Conservation (phyloP, 2,329 filamentous ascomycete genomes). For the Sporothrix euskadiensis region DNA sequence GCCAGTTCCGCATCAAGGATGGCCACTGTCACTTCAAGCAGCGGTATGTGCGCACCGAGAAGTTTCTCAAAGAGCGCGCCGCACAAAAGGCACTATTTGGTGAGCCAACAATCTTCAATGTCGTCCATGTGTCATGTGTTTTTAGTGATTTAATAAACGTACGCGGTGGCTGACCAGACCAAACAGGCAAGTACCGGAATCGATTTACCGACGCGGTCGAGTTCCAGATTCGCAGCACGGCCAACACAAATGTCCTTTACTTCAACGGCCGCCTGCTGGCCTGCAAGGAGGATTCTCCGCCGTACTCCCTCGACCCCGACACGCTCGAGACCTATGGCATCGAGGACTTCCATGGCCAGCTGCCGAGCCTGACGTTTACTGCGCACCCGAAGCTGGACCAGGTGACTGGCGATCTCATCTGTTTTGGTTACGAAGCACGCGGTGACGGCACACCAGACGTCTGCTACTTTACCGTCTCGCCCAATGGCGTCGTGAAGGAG, state of each 20-base stretch:
- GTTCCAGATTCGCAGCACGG: constrained; percentile 35
- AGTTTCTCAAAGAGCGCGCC: constrained; percentile 33
- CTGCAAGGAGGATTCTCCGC: constrained; percentile 54
- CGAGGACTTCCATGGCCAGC: constrained; percentile 54
- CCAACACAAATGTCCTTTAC: constrained; percentile 56
- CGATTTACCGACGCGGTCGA: constrained; percentile 38
- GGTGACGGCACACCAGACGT: constrained; percentile 43
- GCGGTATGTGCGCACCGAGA: constrained; percentile 40
- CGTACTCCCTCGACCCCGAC: constrained; percentile 51
- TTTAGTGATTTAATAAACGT: too few species aligned
- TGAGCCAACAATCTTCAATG: not conserved
- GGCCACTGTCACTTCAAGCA: constrained; percentile 39
- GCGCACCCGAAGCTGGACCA: constrained; percentile 56
- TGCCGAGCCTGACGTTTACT: constrained; percentile 49
- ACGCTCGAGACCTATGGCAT: constrained; percentile 51
- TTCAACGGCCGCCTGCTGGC: constrained; percentile 57
- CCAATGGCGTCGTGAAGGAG: constrained; percentile 37
- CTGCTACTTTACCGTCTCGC: constrained; percentile 38
- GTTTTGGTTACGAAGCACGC: constrained; percentile 44
- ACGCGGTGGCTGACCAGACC: too few species aligned
- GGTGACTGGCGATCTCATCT: constrained; percentile 46
- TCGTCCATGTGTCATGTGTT: too few species aligned
- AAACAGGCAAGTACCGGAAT: constrained; percentile 34
- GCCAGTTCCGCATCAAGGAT: constrained; percentile 40
- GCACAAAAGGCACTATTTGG: constrained; percentile 39